Base-by-base conservation (phyloP, 176 grass and related monocot species). In the Bromus sterilis region DNA sequence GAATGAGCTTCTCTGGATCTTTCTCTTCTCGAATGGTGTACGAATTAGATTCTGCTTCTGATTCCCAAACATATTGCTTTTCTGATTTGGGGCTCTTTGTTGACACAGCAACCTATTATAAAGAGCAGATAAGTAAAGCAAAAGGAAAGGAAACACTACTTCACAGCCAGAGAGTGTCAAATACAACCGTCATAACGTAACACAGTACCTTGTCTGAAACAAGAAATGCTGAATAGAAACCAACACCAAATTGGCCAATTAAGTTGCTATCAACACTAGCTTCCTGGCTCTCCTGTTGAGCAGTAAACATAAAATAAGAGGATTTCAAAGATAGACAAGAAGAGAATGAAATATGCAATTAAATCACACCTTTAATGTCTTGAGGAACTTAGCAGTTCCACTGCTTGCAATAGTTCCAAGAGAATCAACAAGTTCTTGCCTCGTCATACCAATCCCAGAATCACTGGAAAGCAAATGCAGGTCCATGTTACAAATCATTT, bases 221-320 rank as follows among this genome's bases (percentile, higher is more conserved):
- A 56, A 99, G 93, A 62, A 99, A 99, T 62, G 91, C 49, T 21
- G 93, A 99, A 86, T 99, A 99, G 89, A 95, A 99, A 29, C 96
- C 96, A 61, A 99, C 96, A 82, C 96, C 96, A 83, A 99, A 99
- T 85, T 99, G 96, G 2, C 96, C 96, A 78, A 99, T 99, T 77
- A 99, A 91, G 85, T 95, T 99, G 83, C 91, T 99, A 83, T 93
- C 89, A 62, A 73, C 86, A 62, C 87, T 89, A 71, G 87, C 87
- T 88, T 95, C 96, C 82, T 95, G 93, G 86, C 91, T 99, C 60
- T 95, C 96, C 96, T 99, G 85, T 89, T 56, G 43, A 60, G 72
- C 39, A 84, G 35, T 42, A 68, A 33, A 75, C 11, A 36, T 82
- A 31, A 74, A 30, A 82, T 46, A 41, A 8, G 11, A 76, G 37